A percentile compares a stretch with the other conserved stretches of the same genome.
Evolutionary conservation across 345 rosid species (phyloP).

Genomic region (Geranium rotundifolium): DNA sequence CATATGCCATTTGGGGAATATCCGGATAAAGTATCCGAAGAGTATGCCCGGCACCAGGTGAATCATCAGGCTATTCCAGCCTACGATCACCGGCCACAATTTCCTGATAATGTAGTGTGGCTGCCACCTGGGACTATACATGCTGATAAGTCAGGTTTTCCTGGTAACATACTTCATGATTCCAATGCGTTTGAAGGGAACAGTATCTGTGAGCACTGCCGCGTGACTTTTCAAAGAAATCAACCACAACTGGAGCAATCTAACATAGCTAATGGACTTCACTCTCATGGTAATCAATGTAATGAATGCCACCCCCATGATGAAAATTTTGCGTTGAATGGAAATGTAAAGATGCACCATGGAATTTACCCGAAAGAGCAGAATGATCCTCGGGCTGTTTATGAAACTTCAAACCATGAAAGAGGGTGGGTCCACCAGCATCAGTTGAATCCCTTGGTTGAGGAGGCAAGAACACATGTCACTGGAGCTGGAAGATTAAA

Average conservation of each 20-base stretch:
- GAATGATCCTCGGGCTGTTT: constrained; percentile 31
- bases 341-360: constrained; percentile 46
- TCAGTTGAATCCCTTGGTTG: constrained; percentile 46
- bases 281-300: constrained; percentile 30
- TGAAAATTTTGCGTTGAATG: constrained; percentile 43
- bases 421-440: constrained; percentile 69
- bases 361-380: constrained; percentile 43
- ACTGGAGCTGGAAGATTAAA: constrained; percentile 58
- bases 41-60: constrained; percentile 46
- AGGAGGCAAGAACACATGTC: constrained; percentile 50
- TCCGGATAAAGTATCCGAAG: constrained; percentile 60
- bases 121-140: constrained; percentile 52
- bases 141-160: constrained; percentile 64
- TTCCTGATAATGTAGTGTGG: constrained; percentile 60
- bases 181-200: constrained; percentile 53
- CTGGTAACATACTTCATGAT: constrained; percentile 55
- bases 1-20: constrained; percentile 57
- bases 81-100: constrained; percentile 33
- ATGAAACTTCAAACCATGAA: constrained; percentile 50
- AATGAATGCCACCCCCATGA: constrained; percentile 45
- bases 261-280: constrained; percentile 45
- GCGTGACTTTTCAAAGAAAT: constrained; percentile 43
- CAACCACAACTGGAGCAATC: constrained; percentile 56
- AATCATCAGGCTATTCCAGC: constrained; percentile 46
- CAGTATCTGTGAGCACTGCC: constrained; percentile 52